Evolutionary conservation across 1,284 basidiomycete genomes (phyloP).

Genomic region (Rugiboletus extremiorientalis): DNA sequence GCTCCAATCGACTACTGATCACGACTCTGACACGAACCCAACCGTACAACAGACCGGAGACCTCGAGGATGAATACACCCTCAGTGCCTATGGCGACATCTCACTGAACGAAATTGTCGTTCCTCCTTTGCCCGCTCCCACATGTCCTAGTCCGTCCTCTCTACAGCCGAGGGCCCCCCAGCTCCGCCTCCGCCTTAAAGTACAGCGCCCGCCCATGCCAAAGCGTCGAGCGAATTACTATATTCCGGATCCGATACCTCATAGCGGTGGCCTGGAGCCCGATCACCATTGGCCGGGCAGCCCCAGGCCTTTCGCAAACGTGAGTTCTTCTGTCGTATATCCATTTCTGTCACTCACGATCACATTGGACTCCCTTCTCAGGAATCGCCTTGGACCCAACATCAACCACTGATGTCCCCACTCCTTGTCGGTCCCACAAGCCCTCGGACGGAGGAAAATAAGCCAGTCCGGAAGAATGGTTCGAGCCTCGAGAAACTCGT

Average conservation of each 20-base stretch:
- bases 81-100: constrained; percentile 30
- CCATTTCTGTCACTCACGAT: neutral
- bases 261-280: neutral
- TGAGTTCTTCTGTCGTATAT: constrained; percentile 5
- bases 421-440: neutral
- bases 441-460: neutral
- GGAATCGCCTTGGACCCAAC: constrained; percentile 11
- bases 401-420: constrained; percentile 16
- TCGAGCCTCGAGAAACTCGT: constrained; percentile 18
- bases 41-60: constrained; percentile 1
- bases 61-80: constrained; percentile 28
- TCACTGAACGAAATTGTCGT: constrained; percentile 12
- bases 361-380: neutral
- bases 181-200: constrained; percentile 24
- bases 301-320: constrained; percentile 9
- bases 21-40: neutral
- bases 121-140: neutral
- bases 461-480: neutral
- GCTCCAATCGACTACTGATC: neutral
- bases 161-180: constrained; percentile 3
- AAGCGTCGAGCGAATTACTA: constrained; percentile 18
- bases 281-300: constrained; percentile 15
- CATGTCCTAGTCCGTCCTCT: neutral
- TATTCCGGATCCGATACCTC: constrained; percentile 3
- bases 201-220: constrained; percentile 29